These are phyloP conservation scores for Barnettozyma salicaria DNA, from an alignment of 805 yeast genomes.

Conservation along the genomic window DNA sequence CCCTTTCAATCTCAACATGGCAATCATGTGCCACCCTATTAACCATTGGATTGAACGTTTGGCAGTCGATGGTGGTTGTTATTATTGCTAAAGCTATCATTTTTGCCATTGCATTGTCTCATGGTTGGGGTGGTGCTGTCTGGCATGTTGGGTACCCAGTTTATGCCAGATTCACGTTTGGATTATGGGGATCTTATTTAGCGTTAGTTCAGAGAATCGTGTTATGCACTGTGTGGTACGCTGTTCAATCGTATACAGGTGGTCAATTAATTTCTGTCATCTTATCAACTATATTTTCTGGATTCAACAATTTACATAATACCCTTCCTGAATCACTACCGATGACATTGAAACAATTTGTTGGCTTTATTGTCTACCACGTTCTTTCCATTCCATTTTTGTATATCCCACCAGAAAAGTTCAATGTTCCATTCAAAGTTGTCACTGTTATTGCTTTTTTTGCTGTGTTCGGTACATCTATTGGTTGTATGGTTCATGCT, in stretches of 20 bases:
- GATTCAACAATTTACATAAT: conserved; percentile 34
- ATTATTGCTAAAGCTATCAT: conserved; percentile 37
- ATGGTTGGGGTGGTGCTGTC: conserved; percentile 42
- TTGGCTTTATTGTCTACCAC: conserved; percentile 37
- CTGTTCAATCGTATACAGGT: conserved; percentile 42
- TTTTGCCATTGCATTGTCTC: conserved; percentile 35
- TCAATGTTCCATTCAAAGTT: conserved; percentile 26
- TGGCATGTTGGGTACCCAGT: conserved; percentile 47
- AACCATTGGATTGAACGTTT: conserved; percentile 37
- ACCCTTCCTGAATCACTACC: conserved; percentile 34
- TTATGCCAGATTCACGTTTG: conserved; percentile 39
- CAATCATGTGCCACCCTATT: conserved; percentile 37
- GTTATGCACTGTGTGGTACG: conserved; percentile 42
- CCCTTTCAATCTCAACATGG: conserved; percentile 36
- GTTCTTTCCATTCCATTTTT: conserved; percentile 28
- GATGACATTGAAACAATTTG: conserved; percentile 37
- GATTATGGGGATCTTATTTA: conserved; percentile 39
- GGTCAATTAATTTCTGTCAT: conserved; percentile 37
- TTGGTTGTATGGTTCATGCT: conserved; percentile 26
- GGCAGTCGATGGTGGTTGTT: conserved; percentile 39
- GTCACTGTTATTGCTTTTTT: conserved; percentile 28
- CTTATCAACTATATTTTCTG: conserved; percentile 33
- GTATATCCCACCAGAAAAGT: conserved; percentile 29
- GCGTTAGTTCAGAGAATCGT: conserved; percentile 40
- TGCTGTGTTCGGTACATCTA: conserved; percentile 34